A percentile compares a stretch with the other conserved stretches of the same genome.
Evolutionary conservation across 306 rosid species (phyloP).

Genomic region (Delonix regia): DNA sequence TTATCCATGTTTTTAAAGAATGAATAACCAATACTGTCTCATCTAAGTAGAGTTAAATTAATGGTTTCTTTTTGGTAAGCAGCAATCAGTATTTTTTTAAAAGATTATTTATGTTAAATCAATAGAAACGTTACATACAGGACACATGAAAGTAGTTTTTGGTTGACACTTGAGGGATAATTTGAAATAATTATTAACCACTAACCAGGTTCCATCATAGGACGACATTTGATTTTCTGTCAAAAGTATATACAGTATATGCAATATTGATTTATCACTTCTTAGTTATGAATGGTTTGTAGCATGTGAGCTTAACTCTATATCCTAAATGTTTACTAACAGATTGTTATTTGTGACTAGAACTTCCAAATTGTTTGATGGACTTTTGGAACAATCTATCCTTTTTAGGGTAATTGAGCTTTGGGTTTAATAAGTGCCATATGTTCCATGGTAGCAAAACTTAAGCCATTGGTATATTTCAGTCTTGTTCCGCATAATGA

Average conservation of each 20-base stretch:
- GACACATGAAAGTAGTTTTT: constrained; percentile 9
- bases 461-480: constrained; percentile 31
- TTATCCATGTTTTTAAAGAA: too few species aligned
- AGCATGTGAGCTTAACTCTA: too few species aligned
- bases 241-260: too few species aligned
- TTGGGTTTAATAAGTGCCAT: constrained; percentile 14
- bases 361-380: neutral
- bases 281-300: too few species aligned
- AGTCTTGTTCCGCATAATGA: neutral
- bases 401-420: constrained; percentile 1
- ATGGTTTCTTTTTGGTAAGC: too few species aligned
- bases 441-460: neutral
- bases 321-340: neutral
- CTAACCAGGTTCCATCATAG: neutral
- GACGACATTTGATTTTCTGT: neutral
- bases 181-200: neutral
- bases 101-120: too few species aligned
- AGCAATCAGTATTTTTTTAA: too few species aligned
- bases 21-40: too few species aligned
- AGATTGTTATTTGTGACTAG: too few species aligned
- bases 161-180: constrained; percentile 8
- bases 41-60: too few species aligned
- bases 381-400: neutral
- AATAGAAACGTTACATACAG: neutral
- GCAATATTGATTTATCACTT: too few species aligned